Evolutionary conservation across 371 early-diverging fungal species (phyloP), one percentile per base, ranked within the genome.

Genomic region (Mucor indicus): DNA sequence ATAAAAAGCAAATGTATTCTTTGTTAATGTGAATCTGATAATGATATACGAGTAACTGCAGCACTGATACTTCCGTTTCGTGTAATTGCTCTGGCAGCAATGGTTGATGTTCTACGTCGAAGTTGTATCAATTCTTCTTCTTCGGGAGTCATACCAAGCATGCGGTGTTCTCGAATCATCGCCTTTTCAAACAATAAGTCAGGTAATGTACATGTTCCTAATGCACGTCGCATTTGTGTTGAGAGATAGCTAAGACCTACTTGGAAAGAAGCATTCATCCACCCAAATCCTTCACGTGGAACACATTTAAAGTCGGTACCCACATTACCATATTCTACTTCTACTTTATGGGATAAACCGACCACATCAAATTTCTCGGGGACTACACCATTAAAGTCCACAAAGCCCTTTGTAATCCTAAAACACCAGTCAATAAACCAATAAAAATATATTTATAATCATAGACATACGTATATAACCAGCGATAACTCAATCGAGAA

Each of bases 331-430:
- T 96, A 96, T 74, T 97, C 98, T 6, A 95, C 98, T 47, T 94
- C 77, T 13, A 96, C 88, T 23, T 79, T 76, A 67, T 98, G 98
- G 17, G 91, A 89, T 75, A 95, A 80, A 37, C 81, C 79, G 21
- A 95, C 96, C 3, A 96, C 89, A 57, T 96, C 95, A 60, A 94
- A 95, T 64, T 98, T 98, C 37, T 98, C 98, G 0, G 96, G 95
- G 0, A 98, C 98, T 1, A 95, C 94, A 4, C 98, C 98, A 64
- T 96, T 98, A 51, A 89, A 96, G 57, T 98, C 96, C 2, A 94
- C 93, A 80, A 96, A 98, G 1, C 92, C 74, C 56, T 93, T 90
- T 23, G 92, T 91, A 61, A 96, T 92, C 6, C 78, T 83, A 60
- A n/a, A n/a, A n/a, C n/a, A n/a, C n/a, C n/a, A n/a, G n/a, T n/a